Evolutionary conservation across 2,329 filamentous ascomycete species (phyloP).

Genomic region (Sarocladium strictum): DNA sequence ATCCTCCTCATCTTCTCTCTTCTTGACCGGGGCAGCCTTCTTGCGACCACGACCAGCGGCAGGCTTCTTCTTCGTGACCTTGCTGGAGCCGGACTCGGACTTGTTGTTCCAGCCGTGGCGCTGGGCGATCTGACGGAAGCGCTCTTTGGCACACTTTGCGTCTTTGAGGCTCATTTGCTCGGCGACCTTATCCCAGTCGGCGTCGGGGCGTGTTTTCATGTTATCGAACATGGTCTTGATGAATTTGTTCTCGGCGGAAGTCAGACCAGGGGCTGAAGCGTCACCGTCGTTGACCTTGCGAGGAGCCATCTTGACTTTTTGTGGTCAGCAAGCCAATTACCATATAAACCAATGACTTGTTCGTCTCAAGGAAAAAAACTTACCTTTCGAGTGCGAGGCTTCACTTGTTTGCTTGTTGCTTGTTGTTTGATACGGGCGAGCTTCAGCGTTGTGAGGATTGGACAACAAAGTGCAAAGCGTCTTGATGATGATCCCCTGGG

Average conservation of each 20-base stretch:
- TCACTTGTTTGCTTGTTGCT: no score
- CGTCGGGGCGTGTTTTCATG: constrained; percentile 32
- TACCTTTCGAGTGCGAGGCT: no score
- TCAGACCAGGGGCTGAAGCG: constrained; percentile 21
- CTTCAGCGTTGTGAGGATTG: no score
- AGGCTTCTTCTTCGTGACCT: constrained; percentile 14
- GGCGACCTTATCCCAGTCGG: constrained; percentile 36
- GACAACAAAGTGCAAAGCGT: no score
- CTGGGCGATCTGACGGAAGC: constrained; percentile 33
- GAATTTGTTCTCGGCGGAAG: constrained; percentile 29
- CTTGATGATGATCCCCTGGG: no score
- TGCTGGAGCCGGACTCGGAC: constrained; percentile 14
- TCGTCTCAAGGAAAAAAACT: no score
- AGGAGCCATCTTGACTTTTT: background rate
- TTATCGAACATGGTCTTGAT: constrained; percentile 36
- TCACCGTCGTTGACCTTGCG: constrained; percentile 12
- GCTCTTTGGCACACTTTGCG: constrained; percentile 34
- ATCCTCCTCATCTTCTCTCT: background rate
- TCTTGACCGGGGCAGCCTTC: constrained; percentile 14
- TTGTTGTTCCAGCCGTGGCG: constrained; percentile 33
- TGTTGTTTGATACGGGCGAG: no score
- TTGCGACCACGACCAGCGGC: background rate
- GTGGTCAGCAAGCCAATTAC: background rate
- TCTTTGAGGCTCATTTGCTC: constrained; percentile 30
- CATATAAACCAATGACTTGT: background rate